Percentiles rank a stretch among this genome's conserved stretches.
These are phyloP conservation scores for Copromyces sp. DNA, from an alignment of 495 filamentous ascomycete genomes.

Conservation along the genomic window DNA sequence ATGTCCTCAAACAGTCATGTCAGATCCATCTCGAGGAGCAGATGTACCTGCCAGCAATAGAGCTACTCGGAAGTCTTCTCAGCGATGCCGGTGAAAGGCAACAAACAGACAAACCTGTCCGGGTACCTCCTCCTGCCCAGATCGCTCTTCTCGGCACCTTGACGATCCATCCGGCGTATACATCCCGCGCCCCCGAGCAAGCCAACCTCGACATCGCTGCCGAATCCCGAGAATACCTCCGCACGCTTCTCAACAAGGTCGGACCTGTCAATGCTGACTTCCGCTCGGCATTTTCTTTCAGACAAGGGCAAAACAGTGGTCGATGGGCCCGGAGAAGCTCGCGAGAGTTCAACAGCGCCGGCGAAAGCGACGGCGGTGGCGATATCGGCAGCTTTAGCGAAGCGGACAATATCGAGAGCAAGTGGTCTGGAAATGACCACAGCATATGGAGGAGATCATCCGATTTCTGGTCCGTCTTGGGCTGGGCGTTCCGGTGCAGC, in stretches of 20 bases:
- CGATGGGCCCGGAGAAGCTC: not conserved
- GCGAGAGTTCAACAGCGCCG: conserved; percentile 11
- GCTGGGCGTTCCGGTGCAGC: conserved; percentile 92
- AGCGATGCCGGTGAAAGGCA: conserved; percentile 33
- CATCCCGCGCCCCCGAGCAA: conserved; percentile 30
- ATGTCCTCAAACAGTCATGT: conserved; percentile 52
- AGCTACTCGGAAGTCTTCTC: conserved; percentile 55
- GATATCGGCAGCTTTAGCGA: conserved; percentile 16
- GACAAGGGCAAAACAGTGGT: conserved; percentile 18
- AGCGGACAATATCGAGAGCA: conserved; percentile 35
- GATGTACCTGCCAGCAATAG: conserved; percentile 58
- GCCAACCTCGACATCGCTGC: conserved; percentile 27
- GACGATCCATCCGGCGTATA: conserved; percentile 60
- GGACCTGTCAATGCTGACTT: conserved; percentile 36
- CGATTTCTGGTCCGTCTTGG: conserved; percentile 83
- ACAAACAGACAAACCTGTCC: conserved; percentile 25
- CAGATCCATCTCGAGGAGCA: conserved; percentile 69
- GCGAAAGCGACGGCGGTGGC: conserved; percentile 1
- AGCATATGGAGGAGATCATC: conserved; percentile 62
- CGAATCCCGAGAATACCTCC: conserved; percentile 31
- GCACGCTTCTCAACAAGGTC: conserved; percentile 26
- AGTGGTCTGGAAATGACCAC: conserved; percentile 47
- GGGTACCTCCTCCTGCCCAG: conserved; percentile 44
- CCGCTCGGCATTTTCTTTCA: conserved; percentile 26
- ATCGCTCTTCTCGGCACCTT: conserved; percentile 59